Percentiles rank a stretch among this genome's conserved stretches.
Conservation (phyloP, 768 basidiomycete genomes). For the Mycena galopus region DNA sequence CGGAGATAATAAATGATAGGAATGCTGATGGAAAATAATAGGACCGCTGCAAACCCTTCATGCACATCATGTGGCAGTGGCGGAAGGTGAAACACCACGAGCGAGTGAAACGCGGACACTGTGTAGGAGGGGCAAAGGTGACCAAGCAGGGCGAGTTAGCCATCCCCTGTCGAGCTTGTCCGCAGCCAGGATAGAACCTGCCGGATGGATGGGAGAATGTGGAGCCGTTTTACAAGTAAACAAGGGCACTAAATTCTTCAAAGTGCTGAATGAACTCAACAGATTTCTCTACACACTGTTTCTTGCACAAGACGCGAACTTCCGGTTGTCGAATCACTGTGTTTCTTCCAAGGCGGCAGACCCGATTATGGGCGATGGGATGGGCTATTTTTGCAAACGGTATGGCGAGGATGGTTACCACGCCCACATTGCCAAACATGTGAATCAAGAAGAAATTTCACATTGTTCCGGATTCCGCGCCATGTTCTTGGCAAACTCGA, state of each 20-base stretch:
- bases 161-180: constrained; percentile 29
- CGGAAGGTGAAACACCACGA: constrained; percentile 21
- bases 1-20: not conserved
- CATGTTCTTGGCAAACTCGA: not conserved
- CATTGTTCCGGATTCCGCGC: not conserved
- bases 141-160: not conserved
- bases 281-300: not conserved
- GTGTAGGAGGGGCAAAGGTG: not conserved
- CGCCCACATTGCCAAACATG: not conserved
- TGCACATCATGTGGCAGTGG: constrained; percentile 29
- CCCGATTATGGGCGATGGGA: not conserved
- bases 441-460: not conserved
- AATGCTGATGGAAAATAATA: constrained; percentile 28
- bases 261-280: not conserved
- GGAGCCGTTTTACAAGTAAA: not conserved
- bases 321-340: not conserved
- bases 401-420: not conserved
- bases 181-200: constrained; percentile 28
- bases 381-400: not conserved
- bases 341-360: not conserved
- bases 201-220: constrained; percentile 25
- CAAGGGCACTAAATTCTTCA: not conserved
- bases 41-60: constrained; percentile 28
- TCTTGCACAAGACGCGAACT: not conserved
- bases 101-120: constrained; percentile 24